Evolutionary conservation across 1,139 yeast species (phyloP).

Genomic region (Sugiyamaella sp.): DNA sequence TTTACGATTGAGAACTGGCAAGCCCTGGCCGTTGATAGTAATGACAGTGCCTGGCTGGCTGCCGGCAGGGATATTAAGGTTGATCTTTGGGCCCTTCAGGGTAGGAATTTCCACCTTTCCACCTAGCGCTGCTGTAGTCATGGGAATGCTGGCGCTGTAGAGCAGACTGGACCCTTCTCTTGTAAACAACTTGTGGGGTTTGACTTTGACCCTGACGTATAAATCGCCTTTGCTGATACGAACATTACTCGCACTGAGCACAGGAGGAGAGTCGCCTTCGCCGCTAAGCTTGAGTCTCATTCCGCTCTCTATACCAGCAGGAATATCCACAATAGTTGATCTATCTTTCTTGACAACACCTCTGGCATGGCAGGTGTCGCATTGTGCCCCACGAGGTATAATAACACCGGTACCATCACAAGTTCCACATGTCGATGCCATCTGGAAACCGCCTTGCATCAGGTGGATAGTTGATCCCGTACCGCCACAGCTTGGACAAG

Average conservation of each 20-base stretch:
- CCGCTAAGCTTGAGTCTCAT: slow-evolving; percentile 81
- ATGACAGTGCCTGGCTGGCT: slow-evolving; percentile 77
- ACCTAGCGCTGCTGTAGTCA: slow-evolving; percentile 97
- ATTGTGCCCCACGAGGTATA: slow-evolving; percentile 68
- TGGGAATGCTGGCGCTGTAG: slow-evolving; percentile 68
- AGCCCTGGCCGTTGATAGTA: slow-evolving; percentile 85
- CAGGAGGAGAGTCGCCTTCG: slow-evolving; percentile 87
- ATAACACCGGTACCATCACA: slow-evolving; percentile 91
- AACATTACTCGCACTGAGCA: slow-evolving; percentile 49
- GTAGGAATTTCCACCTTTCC: slow-evolving; percentile 90
- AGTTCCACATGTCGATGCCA: slow-evolving; percentile 88
- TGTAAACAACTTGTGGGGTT: slow-evolving; percentile 69
- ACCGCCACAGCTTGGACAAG: slow-evolving; percentile 90
- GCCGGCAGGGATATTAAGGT: slow-evolving; percentile 83
- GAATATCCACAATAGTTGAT: slow-evolving; percentile 76
- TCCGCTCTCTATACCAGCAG: slow-evolving; percentile 88
- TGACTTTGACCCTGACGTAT: slow-evolving; percentile 76
- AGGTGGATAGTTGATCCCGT: slow-evolving; percentile 87
- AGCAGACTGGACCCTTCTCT: slow-evolving; percentile 68
- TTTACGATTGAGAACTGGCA: slow-evolving; percentile 67
- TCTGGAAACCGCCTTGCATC: slow-evolving; percentile 92
- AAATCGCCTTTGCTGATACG: slow-evolving; percentile 81
- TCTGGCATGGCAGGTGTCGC: slow-evolving; percentile 82
- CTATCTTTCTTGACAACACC: slow-evolving; percentile 77
- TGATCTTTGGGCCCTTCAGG: slow-evolving; percentile 54